Conservation (phyloP, 495 filamentous ascomycete genomes). For the Aspergillus kassunensis region DNA sequence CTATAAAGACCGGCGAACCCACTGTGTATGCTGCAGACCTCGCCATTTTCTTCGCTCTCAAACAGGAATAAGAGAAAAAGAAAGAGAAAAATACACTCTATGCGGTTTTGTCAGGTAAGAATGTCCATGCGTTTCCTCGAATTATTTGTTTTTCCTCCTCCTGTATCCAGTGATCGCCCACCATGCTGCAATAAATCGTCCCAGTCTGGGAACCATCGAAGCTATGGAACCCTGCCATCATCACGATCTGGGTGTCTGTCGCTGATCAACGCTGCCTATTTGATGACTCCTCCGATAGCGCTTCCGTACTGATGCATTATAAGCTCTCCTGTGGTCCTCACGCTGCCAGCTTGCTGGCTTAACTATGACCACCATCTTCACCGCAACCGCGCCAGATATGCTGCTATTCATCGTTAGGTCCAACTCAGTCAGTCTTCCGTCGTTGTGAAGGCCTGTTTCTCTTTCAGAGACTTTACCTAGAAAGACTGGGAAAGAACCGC, state of each 20-base stretch:
- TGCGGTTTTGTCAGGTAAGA: slow-evolving; percentile 21
- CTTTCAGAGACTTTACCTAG: slow-evolving; percentile 11
- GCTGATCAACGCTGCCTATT: slow-evolving; percentile 42
- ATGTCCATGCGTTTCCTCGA: slow-evolving; percentile 10
- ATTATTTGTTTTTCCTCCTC: slow-evolving; percentile 29
- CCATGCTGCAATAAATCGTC: slow-evolving; percentile 44
- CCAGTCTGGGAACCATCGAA: slow-evolving; percentile 38
- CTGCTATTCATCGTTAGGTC: slow-evolving; percentile 26
- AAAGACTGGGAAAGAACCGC: slow-evolving; percentile 1
- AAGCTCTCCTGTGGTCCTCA: slow-evolving; percentile 36
- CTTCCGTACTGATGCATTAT: slow-evolving; percentile 34
- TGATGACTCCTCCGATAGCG: slow-evolving; percentile 47
- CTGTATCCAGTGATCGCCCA: slow-evolving; percentile 43
- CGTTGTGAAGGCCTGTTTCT: slow-evolving; percentile 20
- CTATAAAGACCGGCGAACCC: slow-evolving; percentile 12
- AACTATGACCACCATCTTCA: slow-evolving; percentile 30
- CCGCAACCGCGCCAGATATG: slow-evolving; percentile 31
- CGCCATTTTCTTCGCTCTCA: slow-evolving; percentile 18
- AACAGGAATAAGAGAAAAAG: not conserved
- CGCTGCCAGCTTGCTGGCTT: slow-evolving; percentile 21
- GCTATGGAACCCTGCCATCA: slow-evolving; percentile 44
- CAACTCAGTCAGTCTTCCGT: slow-evolving; percentile 20
- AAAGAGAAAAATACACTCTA: slow-evolving; percentile 10
- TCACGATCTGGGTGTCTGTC: slow-evolving; percentile 41
- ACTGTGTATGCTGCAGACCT: slow-evolving; percentile 28